Percentiles rank a stretch among this genome's conserved stretches.
phyloP scores from a whole-genome alignment of 2,329 filamentous ascomycete species.

The Trichoderma afroharzianum region DNA sequence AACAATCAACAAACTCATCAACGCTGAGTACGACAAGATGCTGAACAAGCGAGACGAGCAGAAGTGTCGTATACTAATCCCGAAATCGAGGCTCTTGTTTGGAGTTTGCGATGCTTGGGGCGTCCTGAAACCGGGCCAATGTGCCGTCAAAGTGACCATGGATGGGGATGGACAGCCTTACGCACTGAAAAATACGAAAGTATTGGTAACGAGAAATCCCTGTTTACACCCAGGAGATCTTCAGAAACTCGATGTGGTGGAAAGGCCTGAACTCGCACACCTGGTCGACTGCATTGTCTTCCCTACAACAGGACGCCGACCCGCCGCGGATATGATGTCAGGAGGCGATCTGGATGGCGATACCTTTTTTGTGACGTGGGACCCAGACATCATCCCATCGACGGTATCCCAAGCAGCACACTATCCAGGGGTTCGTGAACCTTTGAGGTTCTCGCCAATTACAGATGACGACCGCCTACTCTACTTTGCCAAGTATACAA shows the following conservation, averaged over 20 bases:
- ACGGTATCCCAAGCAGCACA: slow-evolving; percentile 34
- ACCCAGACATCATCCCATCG: slow-evolving; percentile 36
- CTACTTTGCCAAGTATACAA: slow-evolving; percentile 39
- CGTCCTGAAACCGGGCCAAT: slow-evolving; percentile 36
- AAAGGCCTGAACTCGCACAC: slow-evolving; percentile 34
- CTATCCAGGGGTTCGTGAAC: slow-evolving; percentile 39
- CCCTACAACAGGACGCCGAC: slow-evolving; percentile 33
- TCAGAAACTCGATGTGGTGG: slow-evolving; percentile 39
- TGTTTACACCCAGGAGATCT: slow-evolving; percentile 42
- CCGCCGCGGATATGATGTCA: slow-evolving; percentile 40
- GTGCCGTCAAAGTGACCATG: slow-evolving; percentile 35
- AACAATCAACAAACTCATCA: slow-evolving; percentile 29
- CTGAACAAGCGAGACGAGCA: slow-evolving; percentile 33
- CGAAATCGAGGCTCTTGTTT: slow-evolving; percentile 36
- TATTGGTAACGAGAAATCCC: slow-evolving; percentile 40
- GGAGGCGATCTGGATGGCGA: slow-evolving; percentile 42
- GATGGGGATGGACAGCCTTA: slow-evolving; percentile 33
- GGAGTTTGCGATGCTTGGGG: slow-evolving; percentile 37
- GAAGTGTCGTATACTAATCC: slow-evolving; percentile 36
- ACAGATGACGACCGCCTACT: slow-evolving; percentile 37
- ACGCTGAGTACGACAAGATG: slow-evolving; percentile 33
- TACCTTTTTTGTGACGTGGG: slow-evolving; percentile 41
- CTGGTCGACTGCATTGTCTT: slow-evolving; percentile 42
- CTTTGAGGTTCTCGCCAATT: slow-evolving; percentile 33
- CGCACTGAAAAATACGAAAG: slow-evolving; percentile 34